Percentiles rank a stretch among this genome's conserved stretches.
These are phyloP conservation scores for Sutorius eximius DNA, from an alignment of 1,284 basidiomycete species.

Conservation along the genomic window DNA sequence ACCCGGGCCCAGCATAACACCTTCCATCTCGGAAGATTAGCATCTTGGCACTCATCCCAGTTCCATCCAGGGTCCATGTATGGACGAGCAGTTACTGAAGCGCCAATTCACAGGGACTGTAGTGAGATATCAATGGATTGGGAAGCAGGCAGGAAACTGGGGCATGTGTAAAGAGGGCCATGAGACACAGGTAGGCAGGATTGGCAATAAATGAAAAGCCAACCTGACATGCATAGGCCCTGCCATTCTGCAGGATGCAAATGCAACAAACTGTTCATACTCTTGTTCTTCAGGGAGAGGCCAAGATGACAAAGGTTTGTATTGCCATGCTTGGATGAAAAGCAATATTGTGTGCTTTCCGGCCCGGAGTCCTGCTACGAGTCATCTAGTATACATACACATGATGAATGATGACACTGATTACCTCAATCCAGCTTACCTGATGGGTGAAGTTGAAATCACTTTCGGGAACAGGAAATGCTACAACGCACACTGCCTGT, in stretches of 20 bases:
- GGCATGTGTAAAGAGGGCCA: constrained; percentile 28
- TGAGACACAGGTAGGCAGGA: constrained; percentile 31
- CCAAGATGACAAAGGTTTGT: too few relatives aligned
- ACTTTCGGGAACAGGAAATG: background rate
- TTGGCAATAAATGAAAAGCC: background rate
- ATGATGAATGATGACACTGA: background rate
- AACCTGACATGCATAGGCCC: background rate
- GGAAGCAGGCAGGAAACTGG: constrained; percentile 28
- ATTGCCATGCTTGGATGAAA: too few relatives aligned
- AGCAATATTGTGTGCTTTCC: too few relatives aligned
- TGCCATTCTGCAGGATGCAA: background rate
- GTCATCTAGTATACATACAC: background rate
- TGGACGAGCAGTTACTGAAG: constrained; percentile 39
- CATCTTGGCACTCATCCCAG: constrained; percentile 40
- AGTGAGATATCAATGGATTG: background rate
- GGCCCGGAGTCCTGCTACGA: background rate
- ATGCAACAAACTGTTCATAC: constrained; percentile 8
- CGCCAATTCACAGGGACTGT: constrained; percentile 30
- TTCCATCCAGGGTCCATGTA: constrained; percentile 44
- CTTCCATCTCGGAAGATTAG: constrained; percentile 39
- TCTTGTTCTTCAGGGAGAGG: background rate
- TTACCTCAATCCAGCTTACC: background rate
- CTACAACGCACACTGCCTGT: background rate
- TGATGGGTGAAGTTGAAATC: background rate
- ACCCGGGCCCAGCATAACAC: too few relatives aligned